phyloP scores from a whole-genome alignment of 2,329 filamentous ascomycete species.

The Aspergillus eucalypticola region DNA sequence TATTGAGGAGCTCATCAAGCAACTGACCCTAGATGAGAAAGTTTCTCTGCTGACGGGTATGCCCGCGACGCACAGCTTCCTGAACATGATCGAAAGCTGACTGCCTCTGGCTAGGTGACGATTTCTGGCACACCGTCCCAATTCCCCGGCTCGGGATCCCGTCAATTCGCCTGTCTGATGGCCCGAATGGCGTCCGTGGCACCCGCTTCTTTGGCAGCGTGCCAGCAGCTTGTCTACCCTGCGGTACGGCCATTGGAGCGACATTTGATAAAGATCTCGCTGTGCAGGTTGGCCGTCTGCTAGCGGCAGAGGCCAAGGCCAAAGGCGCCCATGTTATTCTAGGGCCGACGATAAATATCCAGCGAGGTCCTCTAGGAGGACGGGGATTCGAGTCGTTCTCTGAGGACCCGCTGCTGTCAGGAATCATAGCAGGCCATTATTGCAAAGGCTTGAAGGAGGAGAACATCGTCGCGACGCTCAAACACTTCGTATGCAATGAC shows the following conservation, averaged over 20 bases:
- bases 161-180: slow-evolving; percentile 66
- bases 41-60: slow-evolving; percentile 43
- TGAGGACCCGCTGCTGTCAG: slow-evolving; percentile 75
- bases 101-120: slow-evolving; percentile 33
- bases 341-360: slow-evolving; percentile 78
- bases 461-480: slow-evolving; percentile 75
- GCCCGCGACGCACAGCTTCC: neutral
- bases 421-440: slow-evolving; percentile 70
- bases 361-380: slow-evolving; percentile 75
- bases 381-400: slow-evolving; percentile 85
- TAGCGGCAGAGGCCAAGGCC: slow-evolving; percentile 70
- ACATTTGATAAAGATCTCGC: slow-evolving; percentile 75
- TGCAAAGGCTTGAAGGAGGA: slow-evolving; percentile 73
- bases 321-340: slow-evolving; percentile 73
- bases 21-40: slow-evolving; percentile 60
- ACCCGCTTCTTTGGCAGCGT: slow-evolving; percentile 67
- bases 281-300: slow-evolving; percentile 66
- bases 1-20: slow-evolving; percentile 51
- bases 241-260: slow-evolving; percentile 73
- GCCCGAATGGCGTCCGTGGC: slow-evolving; percentile 68
- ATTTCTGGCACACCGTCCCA: slow-evolving; percentile 69
- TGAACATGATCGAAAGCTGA: neutral
- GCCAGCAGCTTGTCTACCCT: slow-evolving; percentile 74
- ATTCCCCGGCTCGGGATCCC: slow-evolving; percentile 65
- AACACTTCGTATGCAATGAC: slow-evolving; percentile 58